These are phyloP conservation scores for Biscutella laevigata DNA, from an alignment of 441 rosid genomes.

Conservation along the genomic window DNA sequence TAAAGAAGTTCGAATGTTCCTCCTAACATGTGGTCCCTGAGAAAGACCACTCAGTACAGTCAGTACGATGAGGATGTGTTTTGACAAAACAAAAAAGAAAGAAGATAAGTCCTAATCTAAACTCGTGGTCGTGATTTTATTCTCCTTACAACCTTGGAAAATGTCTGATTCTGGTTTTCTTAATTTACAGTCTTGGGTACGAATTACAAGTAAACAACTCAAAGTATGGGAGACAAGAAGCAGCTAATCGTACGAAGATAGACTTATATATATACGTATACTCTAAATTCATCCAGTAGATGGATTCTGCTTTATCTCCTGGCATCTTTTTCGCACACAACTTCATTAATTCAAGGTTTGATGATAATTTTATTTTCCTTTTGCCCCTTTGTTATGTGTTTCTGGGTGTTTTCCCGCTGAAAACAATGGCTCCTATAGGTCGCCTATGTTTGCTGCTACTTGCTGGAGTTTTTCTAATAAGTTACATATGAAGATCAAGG, in stretches of 20 bases:
- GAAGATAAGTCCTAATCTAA: too few species aligned
- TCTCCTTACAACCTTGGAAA: constrained; percentile 2
- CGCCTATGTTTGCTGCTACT: constrained; percentile 24
- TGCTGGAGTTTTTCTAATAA: constrained; percentile 28
- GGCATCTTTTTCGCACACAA: constrained; percentile 20
- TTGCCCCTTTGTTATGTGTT: neutral
- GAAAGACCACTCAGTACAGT: too few species aligned
- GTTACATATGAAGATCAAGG: constrained; percentile 29
- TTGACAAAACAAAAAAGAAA: too few species aligned
- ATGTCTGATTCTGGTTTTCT: constrained; percentile 11
- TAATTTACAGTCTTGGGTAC: neutral
- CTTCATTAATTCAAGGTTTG: constrained; percentile 33
- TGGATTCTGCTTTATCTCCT: constrained; percentile 41
- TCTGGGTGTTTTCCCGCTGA: neutral
- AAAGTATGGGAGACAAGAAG: constrained; percentile 2
- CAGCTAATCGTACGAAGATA: neutral
- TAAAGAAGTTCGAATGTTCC: too few species aligned
- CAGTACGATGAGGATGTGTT: too few species aligned
- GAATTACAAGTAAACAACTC: too few species aligned
- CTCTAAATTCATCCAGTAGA: constrained; percentile 26
- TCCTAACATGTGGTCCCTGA: too few species aligned
- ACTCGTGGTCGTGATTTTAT: too few species aligned
- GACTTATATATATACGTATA: neutral
- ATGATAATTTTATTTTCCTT: neutral
- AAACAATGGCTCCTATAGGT: constrained; percentile 26